phyloP scores from a whole-genome alignment of 1,284 basidiomycete species.

The Tilletia walkeri region DNA sequence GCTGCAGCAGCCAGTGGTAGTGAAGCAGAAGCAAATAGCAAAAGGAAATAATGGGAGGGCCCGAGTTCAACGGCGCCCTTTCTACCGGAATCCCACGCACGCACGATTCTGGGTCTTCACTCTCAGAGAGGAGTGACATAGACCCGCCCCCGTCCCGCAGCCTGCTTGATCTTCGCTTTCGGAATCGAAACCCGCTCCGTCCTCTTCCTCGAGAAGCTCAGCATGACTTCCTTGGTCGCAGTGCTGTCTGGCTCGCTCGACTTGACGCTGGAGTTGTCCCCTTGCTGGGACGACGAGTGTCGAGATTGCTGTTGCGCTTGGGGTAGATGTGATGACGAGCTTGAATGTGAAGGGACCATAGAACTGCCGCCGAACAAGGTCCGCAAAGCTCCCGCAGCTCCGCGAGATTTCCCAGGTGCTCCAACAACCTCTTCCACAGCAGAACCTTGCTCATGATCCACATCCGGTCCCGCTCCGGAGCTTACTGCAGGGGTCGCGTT shows the following conservation, averaged over 20 bases:
- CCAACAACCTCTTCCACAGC: neutral
- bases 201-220: slow-evolving; percentile 14
- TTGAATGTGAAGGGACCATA: too few species aligned
- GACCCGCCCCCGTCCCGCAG: slow-evolving; percentile 6
- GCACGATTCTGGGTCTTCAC: neutral
- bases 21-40: too few species aligned
- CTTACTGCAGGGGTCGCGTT: neutral
- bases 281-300: neutral
- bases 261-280: neutral
- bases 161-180: slow-evolving; percentile 15
- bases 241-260: neutral
- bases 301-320: neutral
- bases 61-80: too few species aligned
- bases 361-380: too few species aligned
- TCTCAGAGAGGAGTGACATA: neutral
- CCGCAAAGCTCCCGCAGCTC: too few species aligned
- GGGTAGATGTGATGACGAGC: too few species aligned
- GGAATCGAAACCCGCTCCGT: slow-evolving; percentile 3
- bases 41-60: too few species aligned
- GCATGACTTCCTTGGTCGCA: neutral
- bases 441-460: too few species aligned
- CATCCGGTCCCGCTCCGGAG: neutral
- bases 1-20: too few species aligned
- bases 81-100: too few species aligned
- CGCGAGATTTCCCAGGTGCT: too few species aligned